Percentiles rank a stretch among this genome's conserved stretches.
These are phyloP conservation scores for Xylaria sp. DNA, from an alignment of 2,329 filamentous ascomycete species.

Conservation along the genomic window DNA sequence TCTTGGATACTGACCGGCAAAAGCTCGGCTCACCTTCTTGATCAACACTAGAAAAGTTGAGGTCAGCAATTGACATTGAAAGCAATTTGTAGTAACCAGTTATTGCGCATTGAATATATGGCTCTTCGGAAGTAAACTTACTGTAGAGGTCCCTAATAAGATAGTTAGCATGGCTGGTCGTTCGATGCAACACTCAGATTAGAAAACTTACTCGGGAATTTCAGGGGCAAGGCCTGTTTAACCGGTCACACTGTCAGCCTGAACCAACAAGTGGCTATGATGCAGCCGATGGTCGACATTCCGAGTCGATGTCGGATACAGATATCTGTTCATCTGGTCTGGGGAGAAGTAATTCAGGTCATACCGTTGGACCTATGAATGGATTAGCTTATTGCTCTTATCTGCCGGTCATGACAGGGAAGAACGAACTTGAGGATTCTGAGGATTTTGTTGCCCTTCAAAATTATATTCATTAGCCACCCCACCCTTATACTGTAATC, in stretches of 20 bases:
- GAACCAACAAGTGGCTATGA: slow-evolving; percentile 85
- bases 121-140: slow-evolving; percentile 56
- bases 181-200: background rate
- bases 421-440: slow-evolving; percentile 88
- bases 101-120: background rate
- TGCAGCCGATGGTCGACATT: slow-evolving; percentile 35
- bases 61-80: slow-evolving; percentile 21
- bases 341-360: slow-evolving; percentile 57
- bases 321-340: slow-evolving; percentile 26
- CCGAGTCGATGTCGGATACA: slow-evolving; percentile 31
- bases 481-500: background rate
- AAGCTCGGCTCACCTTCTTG: slow-evolving; percentile 83
- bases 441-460: slow-evolving; percentile 94
- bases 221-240: slow-evolving; percentile 94
- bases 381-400: slow-evolving; percentile 18
- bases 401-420: background rate
- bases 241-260: slow-evolving; percentile 91
- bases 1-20: background rate
- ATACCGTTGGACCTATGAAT: slow-evolving; percentile 73
- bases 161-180: slow-evolving; percentile 21
- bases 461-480: slow-evolving; percentile 50
- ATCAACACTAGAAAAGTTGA: slow-evolving; percentile 67
- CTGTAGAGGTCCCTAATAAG: slow-evolving; percentile 82
- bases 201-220: slow-evolving; percentile 75
- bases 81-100: background rate